phyloP scores from a whole-genome alignment of 768 basidiomycete genomes.

The Boletus rex-veris region DNA sequence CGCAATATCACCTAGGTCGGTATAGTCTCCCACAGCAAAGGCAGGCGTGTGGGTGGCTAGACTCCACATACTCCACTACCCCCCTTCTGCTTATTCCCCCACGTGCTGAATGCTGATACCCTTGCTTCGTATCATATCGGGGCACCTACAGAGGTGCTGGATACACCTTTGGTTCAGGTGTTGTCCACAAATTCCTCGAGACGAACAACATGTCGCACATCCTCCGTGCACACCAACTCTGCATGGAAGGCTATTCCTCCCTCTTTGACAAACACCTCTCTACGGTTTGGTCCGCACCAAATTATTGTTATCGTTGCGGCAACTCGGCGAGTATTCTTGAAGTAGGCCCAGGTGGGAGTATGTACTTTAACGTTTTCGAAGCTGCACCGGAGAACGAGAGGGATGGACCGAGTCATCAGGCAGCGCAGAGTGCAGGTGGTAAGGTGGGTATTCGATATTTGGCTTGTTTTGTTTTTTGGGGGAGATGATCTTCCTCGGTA shows the following conservation, averaged over 20 bases:
- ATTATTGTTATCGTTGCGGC: conserved; percentile 98
- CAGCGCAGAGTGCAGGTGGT: conserved; percentile 62
- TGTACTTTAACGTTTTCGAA: conserved; percentile 97
- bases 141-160: conserved; percentile 77
- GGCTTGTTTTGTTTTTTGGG: neutral
- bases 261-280: conserved; percentile 93
- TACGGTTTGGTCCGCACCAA: conserved; percentile 98
- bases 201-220: conserved; percentile 97
- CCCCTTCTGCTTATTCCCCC: conserved; percentile 9
- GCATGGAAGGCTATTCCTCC: conserved; percentile 99
- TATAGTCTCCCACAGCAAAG: conserved; percentile 12
- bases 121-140: conserved; percentile 4
- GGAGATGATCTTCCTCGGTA: neutral
- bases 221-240: conserved; percentile 95
- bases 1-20: conserved; percentile 94
- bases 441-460: conserved; percentile 48
- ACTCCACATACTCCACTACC: conserved; percentile 10
- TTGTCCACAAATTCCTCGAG: conserved; percentile 96
- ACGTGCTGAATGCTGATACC: conserved; percentile 8
- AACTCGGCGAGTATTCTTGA: conserved; percentile 96
- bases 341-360: conserved; percentile 81
- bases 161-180: conserved; percentile 97
- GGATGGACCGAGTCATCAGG: conserved; percentile 82
- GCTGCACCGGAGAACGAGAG: conserved; percentile 98
- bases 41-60: conserved; percentile 4